These are phyloP conservation scores for Carex littledalei DNA, from an alignment of 176 grass and related monocot genomes.

Conservation along the genomic window DNA sequence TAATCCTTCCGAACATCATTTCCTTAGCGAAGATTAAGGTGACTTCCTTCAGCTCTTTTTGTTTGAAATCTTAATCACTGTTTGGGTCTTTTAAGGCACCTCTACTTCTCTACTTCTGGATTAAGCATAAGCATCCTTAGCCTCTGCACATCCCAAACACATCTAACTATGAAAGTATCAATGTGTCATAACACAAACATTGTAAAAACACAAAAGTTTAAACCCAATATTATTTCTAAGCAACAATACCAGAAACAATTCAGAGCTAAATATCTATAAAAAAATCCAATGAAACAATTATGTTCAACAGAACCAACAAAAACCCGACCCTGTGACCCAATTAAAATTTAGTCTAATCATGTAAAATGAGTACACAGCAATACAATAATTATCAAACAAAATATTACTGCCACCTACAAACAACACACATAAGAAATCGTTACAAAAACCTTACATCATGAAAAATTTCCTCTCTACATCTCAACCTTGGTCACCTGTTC, in stretches of 20 bases:
- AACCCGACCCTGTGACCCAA: no score
- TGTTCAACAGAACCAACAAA: constrained; percentile 1
- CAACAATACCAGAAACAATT: not conserved
- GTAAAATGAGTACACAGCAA: not conserved
- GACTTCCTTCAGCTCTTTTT: no score
- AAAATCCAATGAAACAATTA: constrained; percentile 2
- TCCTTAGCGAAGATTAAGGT: no score
- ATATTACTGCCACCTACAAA: not conserved
- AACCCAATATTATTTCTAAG: not conserved
- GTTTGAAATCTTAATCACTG: no score
- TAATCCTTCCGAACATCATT: no score
- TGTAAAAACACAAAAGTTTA: not conserved
- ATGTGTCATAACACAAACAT: not conserved
- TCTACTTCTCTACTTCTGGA: no score
- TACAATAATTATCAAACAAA: constrained; percentile 16
- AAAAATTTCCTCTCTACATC: constrained; percentile 26
- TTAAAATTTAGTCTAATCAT: constrained; percentile 13
- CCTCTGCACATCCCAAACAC: no score
- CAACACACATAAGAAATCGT: not conserved
- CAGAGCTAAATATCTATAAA: not conserved
- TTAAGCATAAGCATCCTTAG: no score
- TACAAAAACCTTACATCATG: constrained; percentile 8
- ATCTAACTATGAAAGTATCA: not conserved
- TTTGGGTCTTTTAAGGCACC: no score
- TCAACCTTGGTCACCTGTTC: constrained; percentile 54